These are phyloP conservation scores for Tulasnella sp. DNA, from an alignment of 768 basidiomycete species.

Conservation along the genomic window DNA sequence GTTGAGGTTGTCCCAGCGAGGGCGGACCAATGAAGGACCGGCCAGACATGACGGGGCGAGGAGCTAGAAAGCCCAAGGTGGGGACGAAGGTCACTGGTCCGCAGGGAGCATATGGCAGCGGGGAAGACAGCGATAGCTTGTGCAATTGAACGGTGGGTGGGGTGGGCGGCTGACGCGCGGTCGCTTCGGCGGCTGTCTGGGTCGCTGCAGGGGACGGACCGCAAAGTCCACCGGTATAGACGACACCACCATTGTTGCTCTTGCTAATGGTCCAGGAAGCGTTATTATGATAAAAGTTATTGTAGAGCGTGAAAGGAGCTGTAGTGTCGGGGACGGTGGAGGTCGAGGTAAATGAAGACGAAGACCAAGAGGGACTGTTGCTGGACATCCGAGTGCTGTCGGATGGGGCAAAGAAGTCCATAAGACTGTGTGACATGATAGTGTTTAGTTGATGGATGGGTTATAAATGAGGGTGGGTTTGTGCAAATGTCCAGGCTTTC, in stretches of 20 bases:
- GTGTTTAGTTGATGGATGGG: not conserved
- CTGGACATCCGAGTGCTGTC: not conserved
- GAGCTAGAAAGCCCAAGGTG: not conserved
- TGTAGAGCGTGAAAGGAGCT: not conserved
- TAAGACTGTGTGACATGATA: not conserved
- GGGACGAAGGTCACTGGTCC: not conserved
- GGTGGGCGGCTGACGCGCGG: not conserved
- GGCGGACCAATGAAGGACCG: not conserved
- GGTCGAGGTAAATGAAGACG: not conserved
- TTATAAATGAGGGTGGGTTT: not conserved
- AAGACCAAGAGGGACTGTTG: not conserved
- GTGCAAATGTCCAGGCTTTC: too few species aligned
- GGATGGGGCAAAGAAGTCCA: not conserved
- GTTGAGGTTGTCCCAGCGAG: not conserved
- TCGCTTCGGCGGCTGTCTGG: not conserved
- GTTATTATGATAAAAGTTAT: not conserved
- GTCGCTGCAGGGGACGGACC: not conserved
- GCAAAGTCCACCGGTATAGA: not conserved
- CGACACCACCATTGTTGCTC: not conserved
- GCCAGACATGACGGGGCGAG: not conserved
- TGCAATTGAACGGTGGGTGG: not conserved
- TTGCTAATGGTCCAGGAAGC: not conserved
- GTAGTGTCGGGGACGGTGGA: not conserved
- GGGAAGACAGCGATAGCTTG: not conserved
- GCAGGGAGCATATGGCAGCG: not conserved